These are phyloP conservation scores for Tarenaya hassleriana DNA, from an alignment of 345 rosid genomes.

Conservation along the genomic window DNA sequence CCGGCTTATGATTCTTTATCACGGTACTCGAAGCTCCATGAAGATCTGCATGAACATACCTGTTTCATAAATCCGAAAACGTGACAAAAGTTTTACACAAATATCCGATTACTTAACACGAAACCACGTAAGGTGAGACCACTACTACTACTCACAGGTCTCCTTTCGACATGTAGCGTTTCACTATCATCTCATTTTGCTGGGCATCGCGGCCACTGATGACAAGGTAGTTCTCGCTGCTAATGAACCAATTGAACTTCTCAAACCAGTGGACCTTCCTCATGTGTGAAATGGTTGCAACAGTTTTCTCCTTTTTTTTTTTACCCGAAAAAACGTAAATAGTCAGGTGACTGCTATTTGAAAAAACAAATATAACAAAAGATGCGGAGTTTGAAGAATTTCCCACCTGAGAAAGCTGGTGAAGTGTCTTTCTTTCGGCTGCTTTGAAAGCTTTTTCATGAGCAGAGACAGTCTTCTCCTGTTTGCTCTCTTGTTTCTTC, in stretches of 20 bases:
- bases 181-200: slow-evolving; percentile 96
- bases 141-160: slow-evolving; percentile 61
- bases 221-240: slow-evolving; percentile 88
- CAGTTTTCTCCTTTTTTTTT: slow-evolving; percentile 84
- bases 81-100: slow-evolving; percentile 1
- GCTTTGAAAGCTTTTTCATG: slow-evolving; percentile 96
- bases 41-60: slow-evolving; percentile 93
- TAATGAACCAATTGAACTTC: slow-evolving; percentile 97
- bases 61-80: slow-evolving; percentile 34
- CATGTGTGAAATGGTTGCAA: slow-evolving; percentile 86
- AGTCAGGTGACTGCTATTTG: neutral
- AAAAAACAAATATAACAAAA: slow-evolving; percentile 3
- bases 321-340: slow-evolving; percentile 14
- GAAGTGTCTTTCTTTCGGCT: slow-evolving; percentile 91
- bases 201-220: slow-evolving; percentile 98
- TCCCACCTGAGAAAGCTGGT: slow-evolving; percentile 89
- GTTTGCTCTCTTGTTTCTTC: slow-evolving; percentile 90
- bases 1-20: slow-evolving; percentile 89
- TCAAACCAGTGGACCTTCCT: slow-evolving; percentile 99
- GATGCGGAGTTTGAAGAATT: slow-evolving; percentile 17
- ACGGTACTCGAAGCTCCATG: slow-evolving; percentile 98
- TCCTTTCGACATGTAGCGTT: slow-evolving; percentile 97
- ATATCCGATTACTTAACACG: slow-evolving; percentile 2
- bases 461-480: slow-evolving; percentile 87
- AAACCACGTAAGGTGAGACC: slow-evolving; percentile 10